phyloP scores from a whole-genome alignment of 2,329 filamentous ascomycete species.

The Metarhizium robertsii region DNA sequence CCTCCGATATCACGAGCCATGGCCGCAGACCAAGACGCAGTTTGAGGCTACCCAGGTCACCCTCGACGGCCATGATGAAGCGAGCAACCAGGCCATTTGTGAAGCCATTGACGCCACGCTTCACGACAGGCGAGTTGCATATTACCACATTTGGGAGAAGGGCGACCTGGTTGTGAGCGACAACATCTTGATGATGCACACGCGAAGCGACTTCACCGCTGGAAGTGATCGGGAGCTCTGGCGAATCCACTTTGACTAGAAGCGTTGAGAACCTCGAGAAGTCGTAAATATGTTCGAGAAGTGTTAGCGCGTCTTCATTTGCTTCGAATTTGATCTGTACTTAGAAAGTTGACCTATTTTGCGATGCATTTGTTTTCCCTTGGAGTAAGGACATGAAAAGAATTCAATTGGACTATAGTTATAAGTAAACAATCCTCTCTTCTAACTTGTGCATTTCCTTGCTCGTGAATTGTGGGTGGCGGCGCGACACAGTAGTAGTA shows the following conservation, averaged over 20 bases:
- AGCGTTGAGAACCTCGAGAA: background rate
- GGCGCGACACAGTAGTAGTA: no score
- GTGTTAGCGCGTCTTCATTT: background rate
- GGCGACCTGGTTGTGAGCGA: slow-evolving; percentile 46
- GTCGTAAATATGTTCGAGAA: background rate
- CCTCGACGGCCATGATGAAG: slow-evolving; percentile 26
- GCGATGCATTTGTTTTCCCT: no score
- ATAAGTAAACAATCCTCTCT: no score
- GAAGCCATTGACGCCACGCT: slow-evolving; percentile 31
- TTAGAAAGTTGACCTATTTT: background rate
- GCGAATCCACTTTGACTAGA: slow-evolving; percentile 40
- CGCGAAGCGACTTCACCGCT: slow-evolving; percentile 33
- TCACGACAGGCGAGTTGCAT: slow-evolving; percentile 39
- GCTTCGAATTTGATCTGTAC: background rate
- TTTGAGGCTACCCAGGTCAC: slow-evolving; percentile 36
- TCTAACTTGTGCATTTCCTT: no score
- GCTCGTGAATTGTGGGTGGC: no score
- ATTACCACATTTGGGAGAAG: slow-evolving; percentile 43
- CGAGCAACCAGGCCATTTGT: slow-evolving; percentile 26
- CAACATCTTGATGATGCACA: slow-evolving; percentile 41
- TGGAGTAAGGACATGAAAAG: no score
- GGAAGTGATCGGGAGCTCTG: slow-evolving; percentile 37
- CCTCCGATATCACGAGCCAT: slow-evolving; percentile 45
- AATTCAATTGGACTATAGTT: no score
- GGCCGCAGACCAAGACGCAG: slow-evolving; percentile 40